Evolutionary conservation across 1,139 yeast genomes (phyloP).

Genomic region (Pichia sp.): DNA sequence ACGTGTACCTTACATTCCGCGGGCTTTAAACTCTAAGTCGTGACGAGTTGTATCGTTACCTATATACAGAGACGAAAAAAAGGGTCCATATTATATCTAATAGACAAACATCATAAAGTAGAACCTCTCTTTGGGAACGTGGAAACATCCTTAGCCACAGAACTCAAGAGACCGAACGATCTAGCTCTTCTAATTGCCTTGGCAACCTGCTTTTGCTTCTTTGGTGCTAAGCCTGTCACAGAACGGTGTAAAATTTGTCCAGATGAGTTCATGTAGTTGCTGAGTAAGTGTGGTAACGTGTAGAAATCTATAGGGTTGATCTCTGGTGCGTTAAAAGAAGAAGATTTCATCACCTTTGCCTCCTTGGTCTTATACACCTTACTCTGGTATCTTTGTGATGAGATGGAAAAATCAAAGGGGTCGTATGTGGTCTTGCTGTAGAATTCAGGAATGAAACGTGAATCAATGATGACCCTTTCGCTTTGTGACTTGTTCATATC

Average conservation of each 20-base stretch:
- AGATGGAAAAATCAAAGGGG: constrained; percentile 68
- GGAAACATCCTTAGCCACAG: constrained; percentile 49
- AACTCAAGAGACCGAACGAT: constrained; percentile 57
- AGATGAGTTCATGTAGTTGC: constrained; percentile 49
- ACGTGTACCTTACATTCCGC: constrained; percentile 50
- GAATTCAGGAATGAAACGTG: constrained; percentile 28
- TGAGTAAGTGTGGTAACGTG: constrained; percentile 56
- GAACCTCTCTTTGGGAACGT: constrained; percentile 33
- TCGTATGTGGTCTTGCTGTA: constrained; percentile 46
- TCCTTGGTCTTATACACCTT: constrained; percentile 20
- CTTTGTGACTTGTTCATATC: constrained; percentile 2
- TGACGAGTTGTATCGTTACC: too few species aligned
- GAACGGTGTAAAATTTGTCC: constrained; percentile 65
- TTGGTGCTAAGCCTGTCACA: constrained; percentile 56
- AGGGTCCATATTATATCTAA: too few species aligned
- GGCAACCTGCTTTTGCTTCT: constrained; percentile 57
- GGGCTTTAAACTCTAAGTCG: constrained; percentile 34
- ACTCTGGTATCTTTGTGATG: constrained; percentile 38
- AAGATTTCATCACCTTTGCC: constrained; percentile 15
- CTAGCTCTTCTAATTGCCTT: constrained; percentile 67
- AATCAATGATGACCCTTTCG: constrained; percentile 23
- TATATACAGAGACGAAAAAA: too few species aligned
- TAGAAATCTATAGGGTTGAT: constrained; percentile 61
- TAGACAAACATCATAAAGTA: constrained; percentile 13
- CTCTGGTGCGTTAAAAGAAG: constrained; percentile 43